A percentile compares a stretch with the other conserved stretches of the same genome.
Conservation (phyloP, 495 filamentous ascomycete genomes). For the Aspergillus kassunensis region DNA sequence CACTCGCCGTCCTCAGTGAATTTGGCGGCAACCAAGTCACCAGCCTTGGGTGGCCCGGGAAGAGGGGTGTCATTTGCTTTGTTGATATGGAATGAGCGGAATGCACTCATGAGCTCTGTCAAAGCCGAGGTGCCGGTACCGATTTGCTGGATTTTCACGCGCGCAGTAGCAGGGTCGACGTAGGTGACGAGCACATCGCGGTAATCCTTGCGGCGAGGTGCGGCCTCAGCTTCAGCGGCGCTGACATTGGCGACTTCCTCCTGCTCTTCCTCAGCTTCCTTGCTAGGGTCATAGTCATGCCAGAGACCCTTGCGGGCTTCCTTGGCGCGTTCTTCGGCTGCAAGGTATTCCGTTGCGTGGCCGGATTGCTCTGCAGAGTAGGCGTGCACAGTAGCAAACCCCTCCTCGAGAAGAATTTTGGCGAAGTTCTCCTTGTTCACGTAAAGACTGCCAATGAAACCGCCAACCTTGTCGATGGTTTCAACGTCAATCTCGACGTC, state of each 20-base stretch:
- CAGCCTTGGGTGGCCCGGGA: slow-evolving; percentile 76
- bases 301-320: slow-evolving; percentile 81
- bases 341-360: slow-evolving; percentile 78
- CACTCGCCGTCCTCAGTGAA: slow-evolving; percentile 85
- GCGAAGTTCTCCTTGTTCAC: slow-evolving; percentile 96
- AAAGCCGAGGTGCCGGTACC: slow-evolving; percentile 77
- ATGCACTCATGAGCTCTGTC: slow-evolving; percentile 79
- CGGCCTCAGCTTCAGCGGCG: slow-evolving; percentile 45
- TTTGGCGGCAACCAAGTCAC: slow-evolving; percentile 83
- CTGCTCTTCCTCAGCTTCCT: slow-evolving; percentile 59
- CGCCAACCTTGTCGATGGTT: slow-evolving; percentile 91
- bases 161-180: slow-evolving; percentile 66
- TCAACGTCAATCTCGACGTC: slow-evolving; percentile 96
- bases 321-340: slow-evolving; percentile 85
- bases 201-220: slow-evolving; percentile 73
- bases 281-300: slow-evolving; percentile 87
- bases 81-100: slow-evolving; percentile 81
- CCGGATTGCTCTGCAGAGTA: slow-evolving; percentile 96
- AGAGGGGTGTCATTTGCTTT: slow-evolving; percentile 66
- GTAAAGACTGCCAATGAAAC: slow-evolving; percentile 93
- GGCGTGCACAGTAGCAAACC: slow-evolving; percentile 81
- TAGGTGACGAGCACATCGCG: slow-evolving; percentile 88
- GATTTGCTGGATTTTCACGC: slow-evolving; percentile 83
- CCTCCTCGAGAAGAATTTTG: slow-evolving; percentile 90
- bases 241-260: slow-evolving; percentile 41